Evolutionary conservation across 2,329 filamentous ascomycete genomes (phyloP).

Genomic region (Geosmithia morbida): DNA sequence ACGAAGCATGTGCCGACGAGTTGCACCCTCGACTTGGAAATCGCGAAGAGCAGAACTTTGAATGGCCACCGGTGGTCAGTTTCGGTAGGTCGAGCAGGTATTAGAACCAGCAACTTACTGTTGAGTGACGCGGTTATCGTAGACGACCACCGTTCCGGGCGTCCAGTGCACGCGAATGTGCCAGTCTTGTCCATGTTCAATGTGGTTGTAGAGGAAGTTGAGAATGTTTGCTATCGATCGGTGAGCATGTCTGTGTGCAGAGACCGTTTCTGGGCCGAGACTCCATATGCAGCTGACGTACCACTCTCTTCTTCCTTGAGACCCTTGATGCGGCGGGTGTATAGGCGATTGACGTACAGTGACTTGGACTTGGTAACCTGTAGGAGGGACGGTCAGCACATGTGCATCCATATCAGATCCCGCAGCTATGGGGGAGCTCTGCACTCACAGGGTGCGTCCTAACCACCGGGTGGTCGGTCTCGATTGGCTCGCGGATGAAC

Average conservation of each 20-base stretch:
- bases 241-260: background rate
- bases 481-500: background rate
- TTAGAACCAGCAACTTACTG: conserved; percentile 28
- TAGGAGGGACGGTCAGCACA: background rate
- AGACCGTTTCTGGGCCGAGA: background rate
- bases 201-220: conserved; percentile 30
- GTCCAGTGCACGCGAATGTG: conserved; percentile 60
- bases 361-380: conserved; percentile 58
- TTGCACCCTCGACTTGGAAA: background rate
- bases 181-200: conserved; percentile 38
- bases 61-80: background rate
- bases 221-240: background rate
- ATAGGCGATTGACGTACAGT: conserved; percentile 64
- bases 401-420: background rate
- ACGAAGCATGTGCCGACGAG: background rate
- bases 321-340: conserved; percentile 60
- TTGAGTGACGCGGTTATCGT: conserved; percentile 64
- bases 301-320: conserved; percentile 59
- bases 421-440: background rate
- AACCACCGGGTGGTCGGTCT: background rate
- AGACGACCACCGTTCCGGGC: conserved; percentile 59
- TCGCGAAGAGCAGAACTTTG: background rate
- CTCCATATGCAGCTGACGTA: background rate
- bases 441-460: background rate
- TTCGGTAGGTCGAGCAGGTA: no score